phyloP scores from a whole-genome alignment of 176 grass and related monocot species.

The Areca catechu region DNA sequence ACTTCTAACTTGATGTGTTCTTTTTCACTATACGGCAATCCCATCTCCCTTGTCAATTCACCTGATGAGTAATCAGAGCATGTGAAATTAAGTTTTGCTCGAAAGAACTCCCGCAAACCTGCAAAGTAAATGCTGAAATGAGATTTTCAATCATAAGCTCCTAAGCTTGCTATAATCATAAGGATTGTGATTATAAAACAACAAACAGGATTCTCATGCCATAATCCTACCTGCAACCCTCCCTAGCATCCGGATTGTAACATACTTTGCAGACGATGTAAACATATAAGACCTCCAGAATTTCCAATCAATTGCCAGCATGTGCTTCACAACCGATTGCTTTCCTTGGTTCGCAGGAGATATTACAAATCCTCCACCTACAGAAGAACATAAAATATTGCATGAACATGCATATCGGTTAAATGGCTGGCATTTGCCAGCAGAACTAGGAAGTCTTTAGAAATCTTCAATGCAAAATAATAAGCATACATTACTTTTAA shows the following conservation, averaged over 20 bases:
- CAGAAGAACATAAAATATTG: constrained; percentile 4
- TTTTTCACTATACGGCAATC: constrained; percentile 25
- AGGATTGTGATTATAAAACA: too few relatives aligned
- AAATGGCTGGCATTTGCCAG: not conserved
- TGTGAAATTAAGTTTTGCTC: constrained; percentile 64
- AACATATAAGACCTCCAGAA: constrained; percentile 27
- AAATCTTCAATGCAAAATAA: not conserved
- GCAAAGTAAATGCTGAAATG: constrained; percentile 19
- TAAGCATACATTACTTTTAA: constrained; percentile 99
- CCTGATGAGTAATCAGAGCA: constrained; percentile 75
- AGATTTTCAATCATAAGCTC: not conserved
- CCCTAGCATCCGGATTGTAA: constrained; percentile 25
- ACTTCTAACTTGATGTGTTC: constrained; percentile 52
- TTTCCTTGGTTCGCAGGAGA: constrained; percentile 27
- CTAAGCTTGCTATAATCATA: not conserved
- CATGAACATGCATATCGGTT: not conserved
- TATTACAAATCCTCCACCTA: constrained; percentile 30
- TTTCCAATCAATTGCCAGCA: constrained; percentile 31
- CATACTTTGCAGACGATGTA: constrained; percentile 20
- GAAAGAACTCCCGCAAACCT: constrained; percentile 89
- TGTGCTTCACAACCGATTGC: constrained; percentile 24
- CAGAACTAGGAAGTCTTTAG: too few relatives aligned
- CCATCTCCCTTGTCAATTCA: constrained; percentile 52
- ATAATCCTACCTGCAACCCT: constrained; percentile 21
- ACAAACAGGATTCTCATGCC: too few relatives aligned